Evolutionary conservation across 1,284 basidiomycete genomes (phyloP).

Genomic region (Abortiporus biennis): DNA sequence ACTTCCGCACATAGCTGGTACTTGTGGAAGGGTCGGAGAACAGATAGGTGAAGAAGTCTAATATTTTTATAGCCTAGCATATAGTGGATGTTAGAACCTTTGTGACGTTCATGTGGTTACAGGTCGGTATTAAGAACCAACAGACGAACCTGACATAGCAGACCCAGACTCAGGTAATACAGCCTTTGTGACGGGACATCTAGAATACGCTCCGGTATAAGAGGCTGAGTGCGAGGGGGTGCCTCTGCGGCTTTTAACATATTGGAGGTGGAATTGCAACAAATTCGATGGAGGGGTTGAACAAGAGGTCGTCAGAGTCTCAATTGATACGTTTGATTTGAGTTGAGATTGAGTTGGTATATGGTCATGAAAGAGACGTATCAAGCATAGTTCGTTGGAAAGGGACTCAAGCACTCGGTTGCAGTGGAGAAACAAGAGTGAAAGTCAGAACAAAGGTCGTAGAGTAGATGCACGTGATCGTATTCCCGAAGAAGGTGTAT

Average conservation of each 20-base stretch:
- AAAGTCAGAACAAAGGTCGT: too few relatives aligned
- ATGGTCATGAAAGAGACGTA: background rate
- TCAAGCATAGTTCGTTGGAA: too few relatives aligned
- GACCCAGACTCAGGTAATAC: constrained; percentile 38
- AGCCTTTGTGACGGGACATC: constrained; percentile 41
- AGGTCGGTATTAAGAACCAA: background rate
- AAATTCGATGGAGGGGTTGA: background rate
- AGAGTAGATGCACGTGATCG: too few relatives aligned
- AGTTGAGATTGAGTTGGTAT: too few relatives aligned
- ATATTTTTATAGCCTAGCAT: constrained; percentile 57
- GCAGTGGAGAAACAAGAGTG: too few relatives aligned
- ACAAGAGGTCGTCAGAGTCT: background rate
- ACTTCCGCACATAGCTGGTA: constrained; percentile 45
- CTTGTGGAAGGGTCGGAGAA: constrained; percentile 33
- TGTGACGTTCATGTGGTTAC: background rate
- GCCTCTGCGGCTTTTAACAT: constrained; percentile 11
- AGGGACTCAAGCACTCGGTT: too few relatives aligned
- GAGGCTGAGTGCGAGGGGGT: constrained; percentile 11
- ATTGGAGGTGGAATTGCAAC: background rate
- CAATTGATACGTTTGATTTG: background rate
- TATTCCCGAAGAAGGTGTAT: too few relatives aligned
- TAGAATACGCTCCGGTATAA: constrained; percentile 28
- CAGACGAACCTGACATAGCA: constrained; percentile 36
- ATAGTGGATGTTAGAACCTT: background rate
- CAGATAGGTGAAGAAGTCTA: constrained; percentile 53